Evolutionary conservation across 495 filamentous ascomycete species (phyloP).

Genomic region (Chlorociboria aeruginascens): DNA sequence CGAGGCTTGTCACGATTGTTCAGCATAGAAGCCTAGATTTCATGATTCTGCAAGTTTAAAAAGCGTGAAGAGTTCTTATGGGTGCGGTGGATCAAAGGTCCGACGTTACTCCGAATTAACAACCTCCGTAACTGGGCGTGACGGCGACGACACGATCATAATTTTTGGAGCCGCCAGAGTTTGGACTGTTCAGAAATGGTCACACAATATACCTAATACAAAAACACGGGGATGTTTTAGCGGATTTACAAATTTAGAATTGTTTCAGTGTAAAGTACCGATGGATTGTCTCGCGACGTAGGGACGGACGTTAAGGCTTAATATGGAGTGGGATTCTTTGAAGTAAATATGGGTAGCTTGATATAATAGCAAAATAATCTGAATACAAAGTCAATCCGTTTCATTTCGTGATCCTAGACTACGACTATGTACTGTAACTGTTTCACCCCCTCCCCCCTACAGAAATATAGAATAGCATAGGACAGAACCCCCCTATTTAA

Average conservation of each 20-base stretch:
- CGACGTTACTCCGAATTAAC: slow-evolving; percentile 17
- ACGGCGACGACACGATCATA: slow-evolving; percentile 20
- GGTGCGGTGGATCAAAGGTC: slow-evolving; percentile 12
- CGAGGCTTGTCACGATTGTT: slow-evolving; percentile 20
- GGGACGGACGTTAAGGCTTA: slow-evolving; percentile 4
- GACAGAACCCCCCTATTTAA: no score
- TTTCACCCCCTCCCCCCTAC: no score
- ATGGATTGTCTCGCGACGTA: slow-evolving; percentile 15
- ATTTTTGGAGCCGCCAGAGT: slow-evolving; percentile 16
- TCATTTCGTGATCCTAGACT: no score
- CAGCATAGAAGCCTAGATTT: no score
- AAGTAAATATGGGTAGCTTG: no score
- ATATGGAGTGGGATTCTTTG: no score
- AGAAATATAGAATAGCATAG: no score
- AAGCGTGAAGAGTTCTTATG: slow-evolving; percentile 19
- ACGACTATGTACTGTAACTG: no score
- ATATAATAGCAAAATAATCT: no score
- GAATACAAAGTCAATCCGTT: no score
- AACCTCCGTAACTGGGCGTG: slow-evolving; percentile 16
- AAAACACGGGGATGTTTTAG: slow-evolving; percentile 14
- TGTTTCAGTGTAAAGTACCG: slow-evolving; percentile 18
- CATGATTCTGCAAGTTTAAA: slow-evolving; percentile 18
- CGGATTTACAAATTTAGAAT: slow-evolving; percentile 11
- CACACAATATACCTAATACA: slow-evolving; percentile 17
- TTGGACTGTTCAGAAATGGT: slow-evolving; percentile 16